Conservation (phyloP, 164 flowering plant genomes). For the Vitis riparia region DNA sequence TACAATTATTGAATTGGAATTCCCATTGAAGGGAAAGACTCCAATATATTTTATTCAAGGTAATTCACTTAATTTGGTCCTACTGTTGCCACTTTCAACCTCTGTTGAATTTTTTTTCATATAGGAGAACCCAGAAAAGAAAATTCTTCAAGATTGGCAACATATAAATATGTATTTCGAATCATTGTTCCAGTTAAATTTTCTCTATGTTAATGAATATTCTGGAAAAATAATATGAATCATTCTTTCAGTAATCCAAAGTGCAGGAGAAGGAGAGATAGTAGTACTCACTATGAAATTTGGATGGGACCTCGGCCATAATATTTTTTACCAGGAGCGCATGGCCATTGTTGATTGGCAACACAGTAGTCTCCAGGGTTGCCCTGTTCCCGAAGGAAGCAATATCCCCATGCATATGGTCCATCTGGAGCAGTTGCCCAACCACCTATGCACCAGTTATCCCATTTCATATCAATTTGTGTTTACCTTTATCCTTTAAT, state of each 20-base stretch:
- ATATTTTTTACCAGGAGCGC: constrained; percentile 23
- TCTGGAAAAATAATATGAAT: background rate
- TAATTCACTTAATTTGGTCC: background rate
- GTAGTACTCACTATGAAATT: constrained; percentile 12
- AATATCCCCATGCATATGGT: constrained; percentile 35
- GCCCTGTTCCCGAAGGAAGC: constrained; percentile 17
- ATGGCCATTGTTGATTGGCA: constrained; percentile 15
- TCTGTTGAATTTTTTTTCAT: background rate
- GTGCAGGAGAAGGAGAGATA: too few relatives aligned
- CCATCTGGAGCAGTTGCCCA: constrained; percentile 39
- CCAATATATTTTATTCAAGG: background rate
- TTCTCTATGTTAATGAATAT: background rate
- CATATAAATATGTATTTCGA: too few relatives aligned
- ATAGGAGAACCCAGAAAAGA: constrained; percentile 4
- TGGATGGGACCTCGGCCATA: constrained; percentile 40
- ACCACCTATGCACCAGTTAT: constrained; percentile 14
- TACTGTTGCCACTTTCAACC: background rate
- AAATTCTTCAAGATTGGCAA: background rate
- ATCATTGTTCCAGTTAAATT: too few relatives aligned
- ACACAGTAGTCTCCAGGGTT: constrained; percentile 5
- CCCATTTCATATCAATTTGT: too few relatives aligned
- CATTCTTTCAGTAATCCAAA: background rate
- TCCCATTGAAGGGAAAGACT: too few relatives aligned
- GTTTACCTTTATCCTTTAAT: too few relatives aligned
- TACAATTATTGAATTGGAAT: too few relatives aligned